Evolutionary conservation across 2,329 filamentous ascomycete species (phyloP).

Genomic region (Colletotrichum coccodes): DNA sequence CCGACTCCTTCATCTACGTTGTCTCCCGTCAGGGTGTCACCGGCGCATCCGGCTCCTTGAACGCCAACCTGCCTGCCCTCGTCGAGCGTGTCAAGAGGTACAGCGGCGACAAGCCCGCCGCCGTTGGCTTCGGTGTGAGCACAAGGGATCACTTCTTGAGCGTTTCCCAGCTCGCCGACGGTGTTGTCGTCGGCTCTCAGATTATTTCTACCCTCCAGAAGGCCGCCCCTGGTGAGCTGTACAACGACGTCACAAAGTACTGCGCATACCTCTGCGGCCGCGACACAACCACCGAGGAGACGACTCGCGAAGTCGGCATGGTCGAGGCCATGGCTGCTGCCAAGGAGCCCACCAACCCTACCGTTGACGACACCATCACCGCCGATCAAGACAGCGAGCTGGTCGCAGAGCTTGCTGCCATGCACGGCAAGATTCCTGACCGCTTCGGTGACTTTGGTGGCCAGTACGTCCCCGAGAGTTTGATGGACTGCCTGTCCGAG

Average conservation of each 20-base stretch:
- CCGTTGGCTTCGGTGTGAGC: conserved; percentile 95
- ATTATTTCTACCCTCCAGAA: conserved; percentile 85
- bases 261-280: conserved; percentile 75
- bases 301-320: conserved; percentile 74
- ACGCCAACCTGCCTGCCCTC: conserved; percentile 82
- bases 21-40: conserved; percentile 98
- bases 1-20: conserved; percentile 98
- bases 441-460: conserved; percentile 97
- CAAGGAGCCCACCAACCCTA: conserved; percentile 69
- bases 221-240: conserved; percentile 72
- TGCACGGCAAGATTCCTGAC: conserved; percentile 83
- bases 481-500: conserved; percentile 96
- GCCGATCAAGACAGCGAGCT: conserved; percentile 67
- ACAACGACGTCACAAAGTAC: conserved; percentile 85
- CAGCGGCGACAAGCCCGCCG: conserved; percentile 89
- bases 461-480: conserved; percentile 95
- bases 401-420: conserved; percentile 84
- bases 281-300: conserved; percentile 44
- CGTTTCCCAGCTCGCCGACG: conserved; percentile 86
- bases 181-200: conserved; percentile 96
- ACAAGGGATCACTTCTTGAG: conserved; percentile 93
- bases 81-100: conserved; percentile 89
- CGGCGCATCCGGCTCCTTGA: conserved; percentile 86
- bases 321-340: conserved; percentile 73
- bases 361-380: conserved; percentile 74